These are phyloP conservation scores for Entomortierella lignicola DNA, from an alignment of 192 early-diverging fungal species.

Conservation along the genomic window DNA sequence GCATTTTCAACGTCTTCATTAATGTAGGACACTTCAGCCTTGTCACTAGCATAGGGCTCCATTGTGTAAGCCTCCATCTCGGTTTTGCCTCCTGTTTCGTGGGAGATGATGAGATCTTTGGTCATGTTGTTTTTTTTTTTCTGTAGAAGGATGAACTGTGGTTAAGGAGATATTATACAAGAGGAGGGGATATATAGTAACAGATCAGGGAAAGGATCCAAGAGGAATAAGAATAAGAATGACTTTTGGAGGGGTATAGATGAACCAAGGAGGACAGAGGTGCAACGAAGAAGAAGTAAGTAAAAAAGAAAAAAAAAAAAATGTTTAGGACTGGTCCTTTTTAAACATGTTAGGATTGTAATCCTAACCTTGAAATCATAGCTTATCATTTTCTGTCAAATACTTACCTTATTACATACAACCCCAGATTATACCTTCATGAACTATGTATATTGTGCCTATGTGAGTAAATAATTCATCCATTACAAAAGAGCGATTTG, in stretches of 20 bases:
- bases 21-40: neutral
- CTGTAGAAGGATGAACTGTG: neutral
- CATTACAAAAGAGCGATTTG: neutral
- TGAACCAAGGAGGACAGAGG: too few relatives aligned
- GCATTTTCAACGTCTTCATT: constrained; percentile 28
- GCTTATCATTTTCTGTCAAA: too few relatives aligned
- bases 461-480: neutral
- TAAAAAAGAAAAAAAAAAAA: too few relatives aligned
- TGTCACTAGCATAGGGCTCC: neutral
- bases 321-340: too few relatives aligned
- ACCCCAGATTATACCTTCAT: neutral
- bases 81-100: constrained; percentile 20
- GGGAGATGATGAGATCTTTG: constrained; percentile 11
- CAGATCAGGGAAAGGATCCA: too few relatives aligned
- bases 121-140: constrained; percentile 12
- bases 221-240: too few relatives aligned
- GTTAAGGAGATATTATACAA: neutral
- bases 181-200: neutral
- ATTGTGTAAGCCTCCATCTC: constrained; percentile 31
- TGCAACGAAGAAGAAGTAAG: too few relatives aligned
- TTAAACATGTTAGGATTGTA: too few relatives aligned
- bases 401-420: too few relatives aligned
- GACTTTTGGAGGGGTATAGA: too few relatives aligned
- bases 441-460: neutral
- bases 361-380: too few relatives aligned